Percentiles rank a stretch among this genome's conserved stretches.
Evolutionary conservation across 2,329 filamentous ascomycete genomes (phyloP).

Genomic region (Amesomyces nigricolor): DNA sequence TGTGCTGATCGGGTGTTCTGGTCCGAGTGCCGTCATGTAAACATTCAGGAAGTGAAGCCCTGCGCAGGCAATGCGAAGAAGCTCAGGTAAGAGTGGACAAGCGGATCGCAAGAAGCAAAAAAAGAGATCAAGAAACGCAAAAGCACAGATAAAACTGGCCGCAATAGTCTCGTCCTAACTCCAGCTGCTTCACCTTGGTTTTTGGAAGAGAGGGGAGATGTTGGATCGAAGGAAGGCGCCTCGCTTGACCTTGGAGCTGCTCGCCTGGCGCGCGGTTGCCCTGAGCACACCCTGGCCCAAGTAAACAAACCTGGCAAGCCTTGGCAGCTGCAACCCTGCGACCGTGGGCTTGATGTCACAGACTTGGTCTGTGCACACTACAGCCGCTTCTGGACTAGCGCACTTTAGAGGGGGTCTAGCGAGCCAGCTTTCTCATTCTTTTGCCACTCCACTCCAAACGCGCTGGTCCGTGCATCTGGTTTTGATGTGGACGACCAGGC

Average conservation of each 20-base stretch:
- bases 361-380: conserved; percentile 15
- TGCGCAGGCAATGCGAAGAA: neutral
- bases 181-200: neutral
- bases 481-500: too few species aligned
- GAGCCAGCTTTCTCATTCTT: neutral
- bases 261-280: conserved; percentile 20
- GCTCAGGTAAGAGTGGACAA: neutral
- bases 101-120: conserved; percentile 1
- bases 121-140: neutral
- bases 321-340: neutral
- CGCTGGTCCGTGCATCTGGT: neutral
- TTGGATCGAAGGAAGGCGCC: neutral
- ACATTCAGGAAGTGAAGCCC: conserved; percentile 15
- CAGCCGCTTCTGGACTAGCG: conserved; percentile 1
- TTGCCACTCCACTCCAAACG: neutral
- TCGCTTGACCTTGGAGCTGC: neutral
- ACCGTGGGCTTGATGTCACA: conserved; percentile 15
- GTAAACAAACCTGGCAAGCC: conserved; percentile 25
- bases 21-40: conserved; percentile 16
- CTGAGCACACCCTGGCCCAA: conserved; percentile 16
- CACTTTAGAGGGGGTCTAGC: neutral
- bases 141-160: neutral
- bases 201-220: neutral
- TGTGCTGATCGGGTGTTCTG: conserved; percentile 7
- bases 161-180: neutral